phyloP scores from a whole-genome alignment of 192 early-diverging fungal genomes.

The Entomortierella beljakovae region DNA sequence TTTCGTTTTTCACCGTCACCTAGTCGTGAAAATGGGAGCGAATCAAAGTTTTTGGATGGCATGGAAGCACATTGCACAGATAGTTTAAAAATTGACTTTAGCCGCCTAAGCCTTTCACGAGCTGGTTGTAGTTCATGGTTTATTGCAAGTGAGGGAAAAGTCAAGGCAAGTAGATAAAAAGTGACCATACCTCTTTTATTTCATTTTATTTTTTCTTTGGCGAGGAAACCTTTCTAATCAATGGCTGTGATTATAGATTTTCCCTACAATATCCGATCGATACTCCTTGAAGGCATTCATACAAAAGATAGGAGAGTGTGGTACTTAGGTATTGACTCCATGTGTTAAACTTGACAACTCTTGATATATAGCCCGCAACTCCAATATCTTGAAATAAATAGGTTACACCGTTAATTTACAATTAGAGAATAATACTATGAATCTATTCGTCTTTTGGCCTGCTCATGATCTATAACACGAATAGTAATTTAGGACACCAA shows the following conservation, averaged over 20 bases:
- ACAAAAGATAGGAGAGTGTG: conserved; percentile 9
- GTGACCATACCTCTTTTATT: not conserved
- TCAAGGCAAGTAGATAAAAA: conserved; percentile 20
- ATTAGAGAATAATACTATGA: not conserved
- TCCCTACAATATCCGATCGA: conserved; percentile 17
- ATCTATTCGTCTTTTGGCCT: conserved; percentile 22
- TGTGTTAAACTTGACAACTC: too few species aligned
- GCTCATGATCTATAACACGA: conserved; percentile 24
- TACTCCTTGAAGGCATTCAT: conserved; percentile 19
- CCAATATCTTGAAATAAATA: too few species aligned
- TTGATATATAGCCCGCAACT: too few species aligned
- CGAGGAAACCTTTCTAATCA: not conserved
- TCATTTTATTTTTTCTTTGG: not conserved
- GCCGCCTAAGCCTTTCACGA: conserved; percentile 16
- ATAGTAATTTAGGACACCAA: too few species aligned
- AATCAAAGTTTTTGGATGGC: conserved; percentile 28
- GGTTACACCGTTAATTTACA: not conserved
- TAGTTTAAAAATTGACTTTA: conserved; percentile 43
- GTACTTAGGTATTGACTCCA: too few species aligned
- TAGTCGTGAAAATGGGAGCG: conserved; percentile 16
- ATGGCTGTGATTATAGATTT: conserved; percentile 3
- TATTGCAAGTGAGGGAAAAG: conserved; percentile 47
- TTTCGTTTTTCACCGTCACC: not conserved
- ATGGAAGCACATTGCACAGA: conserved; percentile 37
- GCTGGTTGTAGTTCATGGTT: conserved; percentile 47